Evolutionary conservation across 202 grass and related monocot genomes (phyloP), one percentile per base, ranked within the genome.

Genomic region (Saccharum hybrid): DNA sequence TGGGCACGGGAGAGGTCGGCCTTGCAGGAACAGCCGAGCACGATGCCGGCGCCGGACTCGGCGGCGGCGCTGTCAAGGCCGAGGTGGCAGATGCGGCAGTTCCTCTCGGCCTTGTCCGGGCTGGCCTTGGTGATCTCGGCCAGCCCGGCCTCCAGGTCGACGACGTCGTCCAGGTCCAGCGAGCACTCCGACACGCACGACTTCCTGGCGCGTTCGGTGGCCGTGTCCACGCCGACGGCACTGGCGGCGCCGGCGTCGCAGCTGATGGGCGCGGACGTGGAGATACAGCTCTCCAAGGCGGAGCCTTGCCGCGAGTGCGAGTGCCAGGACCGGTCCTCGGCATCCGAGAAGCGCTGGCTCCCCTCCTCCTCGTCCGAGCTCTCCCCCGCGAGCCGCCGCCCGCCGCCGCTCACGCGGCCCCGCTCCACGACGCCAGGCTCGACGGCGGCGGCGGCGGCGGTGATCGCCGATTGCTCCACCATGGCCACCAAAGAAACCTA

Each of bases 11-110:
- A 85, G 39, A 97, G 80, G 66, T 97, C 94, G 40, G 86, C 84
- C 81, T 97, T 97, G 90, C 94, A 97, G 56, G 94, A 92, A 75
- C 94, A 97, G 43, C 94, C 94, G 83, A 97, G 83, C 65, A 90
- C 82, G 79, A 97, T 94, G 78, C 88, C 86, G 43, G 82, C 79
- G 79, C 91, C 91, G 34, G 90, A 94, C 52, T 97, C 92, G 36
- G 81, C 37, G 23, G 88, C 84, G 4, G 90, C 72, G 77, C 74
- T 82, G 70, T 97, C 90, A 26, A 91, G 88, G 54, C 86, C 83
- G 61, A 97, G 90, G 89, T 97, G 94, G 75, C 94, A 94, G 81
- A 97, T 97, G 83, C 94, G 88, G 87, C 94, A 97, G 83, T 90
- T 91, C 78, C 62, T 74, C 78, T 92, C 94, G 30, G 31, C 82